Evolutionary conservation across 495 filamentous ascomycete genomes (phyloP).

Genomic region (Rhypophila decipiens): DNA sequence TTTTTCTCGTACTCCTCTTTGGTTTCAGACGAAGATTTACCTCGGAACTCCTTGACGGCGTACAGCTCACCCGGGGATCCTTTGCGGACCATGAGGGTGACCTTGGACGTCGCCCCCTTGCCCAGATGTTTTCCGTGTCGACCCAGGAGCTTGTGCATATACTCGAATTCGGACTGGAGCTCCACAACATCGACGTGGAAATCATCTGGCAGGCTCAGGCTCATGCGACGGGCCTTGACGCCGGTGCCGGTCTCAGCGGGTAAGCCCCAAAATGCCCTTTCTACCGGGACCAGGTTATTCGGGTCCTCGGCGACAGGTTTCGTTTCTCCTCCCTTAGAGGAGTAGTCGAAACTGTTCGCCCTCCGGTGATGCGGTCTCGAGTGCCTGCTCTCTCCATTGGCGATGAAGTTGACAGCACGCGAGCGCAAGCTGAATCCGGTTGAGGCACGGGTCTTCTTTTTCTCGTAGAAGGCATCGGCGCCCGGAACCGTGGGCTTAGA

Average conservation of each 20-base stretch:
- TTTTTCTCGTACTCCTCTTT: constrained; percentile 65
- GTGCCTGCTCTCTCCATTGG: constrained; percentile 6
- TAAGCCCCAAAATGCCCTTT: constrained; percentile 42
- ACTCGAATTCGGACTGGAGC: constrained; percentile 53
- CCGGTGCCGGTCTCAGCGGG: constrained; percentile 55
- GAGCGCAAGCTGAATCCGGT: constrained; percentile 42
- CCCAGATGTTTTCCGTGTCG: constrained; percentile 59
- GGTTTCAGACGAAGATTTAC: constrained; percentile 54
- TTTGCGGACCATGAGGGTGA: constrained; percentile 61
- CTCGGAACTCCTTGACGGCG: constrained; percentile 74
- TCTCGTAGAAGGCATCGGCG: constrained; percentile 32
- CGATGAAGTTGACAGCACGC: constrained; percentile 23
- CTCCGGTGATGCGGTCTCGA: constrained; percentile 16
- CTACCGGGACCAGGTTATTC: constrained; percentile 17
- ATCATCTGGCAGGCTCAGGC: constrained; percentile 56
- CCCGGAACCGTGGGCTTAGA: constrained; percentile 31
- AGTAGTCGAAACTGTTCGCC: constrained; percentile 32
- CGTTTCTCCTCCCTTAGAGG: constrained; percentile 10
- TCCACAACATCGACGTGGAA: constrained; percentile 59
- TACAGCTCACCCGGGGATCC: constrained; percentile 50
- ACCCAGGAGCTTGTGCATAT: constrained; percentile 51
- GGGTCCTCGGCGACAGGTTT: constrained; percentile 5
- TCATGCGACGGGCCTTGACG: constrained; percentile 59
- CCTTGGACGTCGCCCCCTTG: constrained; percentile 65
- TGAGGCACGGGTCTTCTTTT: constrained; percentile 39